Evolutionary conservation across 176 grass and related monocot species (phyloP).

Genomic region (Bromus sterilis): DNA sequence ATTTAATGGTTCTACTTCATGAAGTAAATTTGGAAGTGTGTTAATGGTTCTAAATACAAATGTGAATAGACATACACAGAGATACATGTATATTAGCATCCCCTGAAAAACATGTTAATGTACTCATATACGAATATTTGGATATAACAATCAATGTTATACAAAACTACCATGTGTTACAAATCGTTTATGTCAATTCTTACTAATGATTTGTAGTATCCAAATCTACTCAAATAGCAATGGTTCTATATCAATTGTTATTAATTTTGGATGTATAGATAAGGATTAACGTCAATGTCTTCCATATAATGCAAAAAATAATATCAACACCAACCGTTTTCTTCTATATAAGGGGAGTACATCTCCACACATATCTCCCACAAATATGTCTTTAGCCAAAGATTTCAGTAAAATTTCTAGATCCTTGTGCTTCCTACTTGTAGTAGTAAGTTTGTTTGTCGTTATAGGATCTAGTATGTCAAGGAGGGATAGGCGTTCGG

Average conservation of each 20-base stretch:
- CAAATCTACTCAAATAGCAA: background rate
- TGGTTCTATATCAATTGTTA: background rate
- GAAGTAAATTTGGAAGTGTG: background rate
- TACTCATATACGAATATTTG: background rate
- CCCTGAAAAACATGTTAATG: background rate
- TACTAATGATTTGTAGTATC: background rate
- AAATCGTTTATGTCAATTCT: background rate
- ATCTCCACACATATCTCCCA: background rate
- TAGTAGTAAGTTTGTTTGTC: background rate
- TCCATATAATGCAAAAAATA: background rate
- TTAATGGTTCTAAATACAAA: background rate
- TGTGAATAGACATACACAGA: background rate
- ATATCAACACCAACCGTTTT: too few species aligned
- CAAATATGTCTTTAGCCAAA: background rate
- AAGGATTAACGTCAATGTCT: background rate
- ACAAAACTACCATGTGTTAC: background rate
- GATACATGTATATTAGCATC: background rate
- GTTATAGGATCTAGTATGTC: background rate
- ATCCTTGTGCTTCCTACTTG: background rate
- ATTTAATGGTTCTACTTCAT: background rate
- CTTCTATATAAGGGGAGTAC: background rate
- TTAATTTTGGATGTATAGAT: background rate
- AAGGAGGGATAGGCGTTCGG: background rate
- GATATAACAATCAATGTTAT: background rate
- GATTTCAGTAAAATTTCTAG: background rate